Evolutionary conservation across 2,329 filamentous ascomycete genomes (phyloP), one percentile per base, ranked within the genome.

Genomic region (Blastomyces emzantsi): DNA sequence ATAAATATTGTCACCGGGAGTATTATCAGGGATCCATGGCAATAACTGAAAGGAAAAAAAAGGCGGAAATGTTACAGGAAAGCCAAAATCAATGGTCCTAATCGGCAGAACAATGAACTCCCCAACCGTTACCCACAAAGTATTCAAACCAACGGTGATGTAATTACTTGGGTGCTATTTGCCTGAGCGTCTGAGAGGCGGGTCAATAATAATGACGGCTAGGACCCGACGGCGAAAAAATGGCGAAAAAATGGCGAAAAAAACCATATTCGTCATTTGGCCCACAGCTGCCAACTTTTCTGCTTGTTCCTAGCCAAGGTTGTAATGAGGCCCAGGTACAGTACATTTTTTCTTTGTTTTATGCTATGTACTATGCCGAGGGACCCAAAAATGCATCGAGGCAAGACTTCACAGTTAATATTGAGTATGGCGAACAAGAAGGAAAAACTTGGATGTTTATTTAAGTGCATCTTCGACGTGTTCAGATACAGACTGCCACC

Each of bases 181-280:
- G 33, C 33, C 33, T 36, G 33, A 9, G 33, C 33, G 2, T 22
- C 17, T 28, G 28, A 17, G 33, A 25, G 55, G 33, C 7, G 52
- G 5, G 52, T 22, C 45, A 49, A 19, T 45, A 45, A 17, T 19
- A 30, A 54, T 54, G 51, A 25, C 30, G 30, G 11, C 9, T 8
- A 17, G 22, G 25, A 17, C 17, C 51, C 30, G 30, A 43, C 15
- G 25, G 11, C 28, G 11, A 51, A 39, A 43, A 52, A 36, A 39
- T 1, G 19, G 22, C 19, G 7, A 15, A 47, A 47, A 45, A 33
- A 59, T 43, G 56, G 33, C 4, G 57, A 22, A 15, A 9, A 28
- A 9, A 36, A n/a, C n/a, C n/a, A n/a, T 17, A 28, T 49, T 33
- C 45, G 59, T 61, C 59, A 61, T 61, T 36, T 61, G 45, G 59